These are phyloP conservation scores for Astragalus glycyphyllos DNA, from an alignment of 306 rosid species.

Conservation along the genomic window DNA sequence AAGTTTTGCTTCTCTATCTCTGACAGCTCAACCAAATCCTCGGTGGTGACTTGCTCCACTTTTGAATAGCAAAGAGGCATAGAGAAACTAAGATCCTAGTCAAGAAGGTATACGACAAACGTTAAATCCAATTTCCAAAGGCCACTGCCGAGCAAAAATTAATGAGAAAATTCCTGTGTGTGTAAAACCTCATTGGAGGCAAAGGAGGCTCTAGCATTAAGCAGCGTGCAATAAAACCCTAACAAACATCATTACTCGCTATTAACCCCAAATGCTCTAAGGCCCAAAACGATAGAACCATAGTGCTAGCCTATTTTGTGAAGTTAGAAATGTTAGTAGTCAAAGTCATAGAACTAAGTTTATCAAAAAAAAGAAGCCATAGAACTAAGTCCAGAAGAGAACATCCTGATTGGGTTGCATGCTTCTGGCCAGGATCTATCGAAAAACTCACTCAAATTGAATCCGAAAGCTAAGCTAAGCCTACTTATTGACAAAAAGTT, in stretches of 20 bases:
- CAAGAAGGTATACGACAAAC: constrained; percentile 38
- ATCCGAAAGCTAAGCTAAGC: not conserved
- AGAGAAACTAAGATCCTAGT: constrained; percentile 80
- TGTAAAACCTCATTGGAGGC: not conserved
- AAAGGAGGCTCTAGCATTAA: constrained; percentile 22
- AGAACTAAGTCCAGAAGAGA: not conserved
- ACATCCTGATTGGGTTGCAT: not conserved
- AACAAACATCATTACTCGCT: not conserved
- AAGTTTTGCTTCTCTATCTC: constrained; percentile 91
- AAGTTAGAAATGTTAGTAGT: constrained; percentile 2
- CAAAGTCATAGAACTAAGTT: not conserved
- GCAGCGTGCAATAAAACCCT: not conserved
- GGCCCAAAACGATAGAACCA: constrained; percentile 21
- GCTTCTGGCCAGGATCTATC: constrained; percentile 7
- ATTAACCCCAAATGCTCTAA: constrained; percentile 8
- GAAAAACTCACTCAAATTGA: not conserved
- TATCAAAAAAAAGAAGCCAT: not conserved
- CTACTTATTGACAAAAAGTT: constrained; percentile 7
- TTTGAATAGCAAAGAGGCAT: constrained; percentile 95
- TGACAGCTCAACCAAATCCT: constrained; percentile 89
- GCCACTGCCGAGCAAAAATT: constrained; percentile 12
- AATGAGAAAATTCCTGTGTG: not conserved
- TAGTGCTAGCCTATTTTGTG: constrained; percentile 3
- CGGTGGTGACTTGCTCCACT: constrained; percentile 77
- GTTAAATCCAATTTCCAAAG: constrained; percentile 3